Conservation (phyloP, 257 asterid species). For the Cynanchum wilfordii region DNA sequence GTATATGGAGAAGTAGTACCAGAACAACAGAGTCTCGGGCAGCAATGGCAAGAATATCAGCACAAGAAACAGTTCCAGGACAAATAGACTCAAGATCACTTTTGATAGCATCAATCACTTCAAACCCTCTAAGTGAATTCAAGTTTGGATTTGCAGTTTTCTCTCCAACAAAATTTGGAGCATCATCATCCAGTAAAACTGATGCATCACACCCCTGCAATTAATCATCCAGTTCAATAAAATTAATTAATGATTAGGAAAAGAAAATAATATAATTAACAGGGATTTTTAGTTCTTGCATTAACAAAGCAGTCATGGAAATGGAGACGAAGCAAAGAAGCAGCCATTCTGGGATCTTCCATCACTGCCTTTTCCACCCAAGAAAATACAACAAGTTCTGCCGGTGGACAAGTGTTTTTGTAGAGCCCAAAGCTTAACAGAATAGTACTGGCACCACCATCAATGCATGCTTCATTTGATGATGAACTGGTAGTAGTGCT, state of each 20-base stretch:
- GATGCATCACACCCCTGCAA: conserved; percentile 90
- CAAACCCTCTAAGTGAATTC: conserved; percentile 77
- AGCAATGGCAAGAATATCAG: conserved; percentile 77
- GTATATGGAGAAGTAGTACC: conserved; percentile 29
- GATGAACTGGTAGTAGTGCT: neutral
- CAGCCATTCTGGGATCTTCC: conserved; percentile 81
- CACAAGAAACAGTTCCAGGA: conserved; percentile 72
- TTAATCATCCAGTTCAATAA: neutral
- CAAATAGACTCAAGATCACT: conserved; percentile 59
- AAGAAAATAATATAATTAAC: neutral
- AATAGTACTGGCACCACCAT: conserved; percentile 33
- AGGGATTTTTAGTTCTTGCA: conserved; percentile 34
- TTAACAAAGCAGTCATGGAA: conserved; percentile 89
- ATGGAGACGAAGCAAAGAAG: conserved; percentile 87
- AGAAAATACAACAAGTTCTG: conserved; percentile 64
- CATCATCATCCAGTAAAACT: conserved; percentile 66
- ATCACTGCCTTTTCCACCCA: conserved; percentile 69
- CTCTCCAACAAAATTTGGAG: conserved; percentile 46
- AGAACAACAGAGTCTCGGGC: conserved; percentile 80
- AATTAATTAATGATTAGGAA: neutral
- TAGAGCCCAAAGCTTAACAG: conserved; percentile 54
- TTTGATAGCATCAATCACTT: conserved; percentile 75
- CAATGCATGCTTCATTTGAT: conserved; percentile 35
- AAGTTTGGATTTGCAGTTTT: conserved; percentile 73
- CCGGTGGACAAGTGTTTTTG: conserved; percentile 58